Conservation (phyloP, 2,329 filamentous ascomycete genomes). For the Meredithiella fracta region DNA sequence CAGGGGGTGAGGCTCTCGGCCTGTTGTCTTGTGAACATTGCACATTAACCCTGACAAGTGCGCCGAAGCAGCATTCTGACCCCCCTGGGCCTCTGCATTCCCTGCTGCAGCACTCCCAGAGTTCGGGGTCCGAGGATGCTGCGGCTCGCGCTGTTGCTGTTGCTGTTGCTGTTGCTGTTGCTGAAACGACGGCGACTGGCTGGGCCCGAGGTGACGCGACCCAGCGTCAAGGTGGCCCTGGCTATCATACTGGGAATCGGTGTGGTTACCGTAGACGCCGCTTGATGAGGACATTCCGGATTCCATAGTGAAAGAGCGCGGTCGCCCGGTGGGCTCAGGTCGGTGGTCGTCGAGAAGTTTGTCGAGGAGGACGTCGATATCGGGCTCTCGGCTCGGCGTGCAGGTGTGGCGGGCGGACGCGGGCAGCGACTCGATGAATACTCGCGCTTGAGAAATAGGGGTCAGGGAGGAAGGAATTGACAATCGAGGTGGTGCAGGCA, state of each 20-base stretch:
- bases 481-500: constrained; percentile 33
- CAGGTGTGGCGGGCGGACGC: constrained; percentile 18
- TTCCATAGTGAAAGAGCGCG: constrained; percentile 12
- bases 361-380: not conserved
- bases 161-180: no score
- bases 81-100: constrained; percentile 18
- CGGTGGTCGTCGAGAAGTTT: not conserved
- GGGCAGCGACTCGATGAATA: constrained; percentile 2
- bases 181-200: constrained; percentile 36
- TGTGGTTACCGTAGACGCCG: constrained; percentile 10
- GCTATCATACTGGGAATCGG: constrained; percentile 16
- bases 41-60: constrained; percentile 53
- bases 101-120: constrained; percentile 2
- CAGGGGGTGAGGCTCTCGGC: constrained; percentile 73
- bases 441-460: constrained; percentile 12
- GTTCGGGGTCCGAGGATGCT: constrained; percentile 13
- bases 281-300: constrained; percentile 10
- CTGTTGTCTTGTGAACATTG: constrained; percentile 70
- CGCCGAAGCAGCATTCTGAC: constrained; percentile 32
- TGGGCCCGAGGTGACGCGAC: constrained; percentile 36
- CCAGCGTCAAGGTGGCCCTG: constrained; percentile 33
- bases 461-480: constrained; percentile 17
- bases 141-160: no score
- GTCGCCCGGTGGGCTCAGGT: not conserved
- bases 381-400: not conserved